These are phyloP conservation scores for Hypoxylon subgilvum DNA, from an alignment of 495 filamentous ascomycete species.

Conservation along the genomic window DNA sequence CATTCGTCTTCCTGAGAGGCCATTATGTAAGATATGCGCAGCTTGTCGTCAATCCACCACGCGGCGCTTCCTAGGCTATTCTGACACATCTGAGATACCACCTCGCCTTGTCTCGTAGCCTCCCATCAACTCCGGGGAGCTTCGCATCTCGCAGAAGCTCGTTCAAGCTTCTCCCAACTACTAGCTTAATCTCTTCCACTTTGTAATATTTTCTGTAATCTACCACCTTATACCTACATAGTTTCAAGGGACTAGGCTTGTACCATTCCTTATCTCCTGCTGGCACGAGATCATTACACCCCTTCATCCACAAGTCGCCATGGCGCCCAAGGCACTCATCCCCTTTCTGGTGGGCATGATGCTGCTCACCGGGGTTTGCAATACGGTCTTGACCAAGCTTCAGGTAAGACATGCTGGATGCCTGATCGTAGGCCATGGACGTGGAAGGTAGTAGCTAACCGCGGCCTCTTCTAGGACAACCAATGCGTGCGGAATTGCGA, in stretches of 20 bases:
- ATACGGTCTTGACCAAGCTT: conserved; percentile 95
- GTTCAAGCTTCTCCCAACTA: conserved; percentile 19
- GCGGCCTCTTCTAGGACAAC: conserved; percentile 70
- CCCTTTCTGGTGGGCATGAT: conserved; percentile 91
- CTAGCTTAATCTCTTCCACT: not conserved
- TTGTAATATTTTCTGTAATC: not conserved
- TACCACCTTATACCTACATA: no score
- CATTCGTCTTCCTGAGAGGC: conserved; percentile 8
- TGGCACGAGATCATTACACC: conserved; percentile 9
- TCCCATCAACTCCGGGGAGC: conserved; percentile 18
- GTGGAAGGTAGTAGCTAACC: no score
- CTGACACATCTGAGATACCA: conserved; percentile 13
- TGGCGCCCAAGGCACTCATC: conserved; percentile 65
- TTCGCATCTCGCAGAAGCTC: conserved; percentile 23
- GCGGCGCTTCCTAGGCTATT: conserved; percentile 7
- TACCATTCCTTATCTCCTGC: conserved; percentile 12
- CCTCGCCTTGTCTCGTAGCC: not conserved
- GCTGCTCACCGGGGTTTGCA: conserved; percentile 87
- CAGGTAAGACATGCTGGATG: conserved; percentile 63
- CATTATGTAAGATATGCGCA: conserved; percentile 15
- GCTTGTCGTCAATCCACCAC: conserved; percentile 16
- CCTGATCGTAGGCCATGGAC: no score
- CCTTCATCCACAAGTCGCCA: conserved; percentile 21
- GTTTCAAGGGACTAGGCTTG: no score
- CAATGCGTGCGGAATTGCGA: conserved; percentile 94